Evolutionary conservation across 2,329 filamentous ascomycete species (phyloP).

Genomic region (Fusarium compactum): DNA sequence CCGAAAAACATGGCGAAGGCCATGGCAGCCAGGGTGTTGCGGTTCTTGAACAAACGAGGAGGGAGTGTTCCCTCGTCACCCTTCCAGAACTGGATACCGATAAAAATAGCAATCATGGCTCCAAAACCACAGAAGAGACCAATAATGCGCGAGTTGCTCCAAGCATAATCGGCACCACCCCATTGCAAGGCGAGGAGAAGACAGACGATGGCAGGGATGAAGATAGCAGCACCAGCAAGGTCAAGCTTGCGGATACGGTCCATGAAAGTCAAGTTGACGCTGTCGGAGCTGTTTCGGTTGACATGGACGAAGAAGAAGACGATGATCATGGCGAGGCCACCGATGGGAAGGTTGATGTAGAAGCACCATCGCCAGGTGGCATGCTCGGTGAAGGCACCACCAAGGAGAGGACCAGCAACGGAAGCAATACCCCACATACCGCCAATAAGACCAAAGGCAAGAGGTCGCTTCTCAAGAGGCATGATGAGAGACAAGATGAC

Average conservation of each 20-base stretch:
- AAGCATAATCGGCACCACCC: constrained; percentile 65
- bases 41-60: constrained; percentile 59
- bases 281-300: constrained; percentile 52
- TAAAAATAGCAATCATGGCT: constrained; percentile 60
- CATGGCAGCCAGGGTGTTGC: constrained; percentile 56
- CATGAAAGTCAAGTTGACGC: constrained; percentile 50
- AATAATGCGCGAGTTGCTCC: constrained; percentile 62
- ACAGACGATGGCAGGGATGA: constrained; percentile 65
- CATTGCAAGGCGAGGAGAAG: constrained; percentile 68
- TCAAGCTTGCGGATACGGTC: constrained; percentile 61
- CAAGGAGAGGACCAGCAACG: constrained; percentile 63
- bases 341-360: constrained; percentile 61
- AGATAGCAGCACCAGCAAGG: constrained; percentile 60
- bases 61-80: constrained; percentile 60
- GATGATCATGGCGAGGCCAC: constrained; percentile 60
- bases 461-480: constrained; percentile 65
- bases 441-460: constrained; percentile 66
- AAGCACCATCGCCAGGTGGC: constrained; percentile 67
- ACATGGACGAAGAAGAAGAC: constrained; percentile 62
- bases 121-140: constrained; percentile 64
- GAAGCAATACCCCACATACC: constrained; percentile 68
- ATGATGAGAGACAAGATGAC: constrained; percentile 62
- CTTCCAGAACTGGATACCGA: constrained; percentile 59
- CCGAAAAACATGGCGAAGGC: constrained; percentile 63
- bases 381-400: constrained; percentile 63